These are phyloP conservation scores for Chenopodium quinoa DNA, from an alignment of 148 eudicot genomes.

Conservation along the genomic window DNA sequence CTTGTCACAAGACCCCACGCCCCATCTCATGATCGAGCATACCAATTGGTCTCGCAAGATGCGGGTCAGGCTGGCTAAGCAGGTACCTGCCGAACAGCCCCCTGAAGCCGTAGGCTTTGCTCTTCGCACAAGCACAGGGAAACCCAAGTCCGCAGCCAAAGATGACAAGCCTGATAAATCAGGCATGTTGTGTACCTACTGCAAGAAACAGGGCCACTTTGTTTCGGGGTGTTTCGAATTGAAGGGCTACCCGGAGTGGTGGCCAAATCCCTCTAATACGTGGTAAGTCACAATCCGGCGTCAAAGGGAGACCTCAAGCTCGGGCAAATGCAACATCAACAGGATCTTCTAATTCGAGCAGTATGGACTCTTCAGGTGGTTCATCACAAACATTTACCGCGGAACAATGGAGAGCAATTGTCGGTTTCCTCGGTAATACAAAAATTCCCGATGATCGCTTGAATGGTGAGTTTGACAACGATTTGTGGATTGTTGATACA, in stretches of 20 bases:
- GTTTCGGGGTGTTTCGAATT: not conserved
- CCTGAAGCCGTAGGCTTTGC: not conserved
- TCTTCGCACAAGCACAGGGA: not conserved
- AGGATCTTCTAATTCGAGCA: not conserved
- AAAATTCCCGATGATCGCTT: not conserved
- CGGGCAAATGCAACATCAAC: not conserved
- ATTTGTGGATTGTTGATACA: not conserved
- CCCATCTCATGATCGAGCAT: not conserved
- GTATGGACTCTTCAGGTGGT: not conserved
- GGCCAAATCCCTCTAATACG: not conserved
- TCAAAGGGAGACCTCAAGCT: not conserved
- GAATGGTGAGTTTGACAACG: not conserved
- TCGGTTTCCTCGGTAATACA: not conserved
- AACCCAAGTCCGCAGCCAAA: accelerated
- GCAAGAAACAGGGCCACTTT: not conserved
- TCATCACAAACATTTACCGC: not conserved
- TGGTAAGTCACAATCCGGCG: not conserved
- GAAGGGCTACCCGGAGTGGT: not conserved
- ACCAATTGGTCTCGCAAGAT: not conserved
- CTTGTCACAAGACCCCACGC: not conserved
- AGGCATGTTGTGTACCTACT: accelerated
- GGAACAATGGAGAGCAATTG: not conserved
- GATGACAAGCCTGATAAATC: not conserved
- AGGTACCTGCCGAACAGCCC: not conserved
- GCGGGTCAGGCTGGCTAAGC: not conserved